A percentile compares a stretch with the other conserved stretches of the same genome.
Conservation (phyloP, 1,284 basidiomycete genomes). For the Peniophora sp. region DNA sequence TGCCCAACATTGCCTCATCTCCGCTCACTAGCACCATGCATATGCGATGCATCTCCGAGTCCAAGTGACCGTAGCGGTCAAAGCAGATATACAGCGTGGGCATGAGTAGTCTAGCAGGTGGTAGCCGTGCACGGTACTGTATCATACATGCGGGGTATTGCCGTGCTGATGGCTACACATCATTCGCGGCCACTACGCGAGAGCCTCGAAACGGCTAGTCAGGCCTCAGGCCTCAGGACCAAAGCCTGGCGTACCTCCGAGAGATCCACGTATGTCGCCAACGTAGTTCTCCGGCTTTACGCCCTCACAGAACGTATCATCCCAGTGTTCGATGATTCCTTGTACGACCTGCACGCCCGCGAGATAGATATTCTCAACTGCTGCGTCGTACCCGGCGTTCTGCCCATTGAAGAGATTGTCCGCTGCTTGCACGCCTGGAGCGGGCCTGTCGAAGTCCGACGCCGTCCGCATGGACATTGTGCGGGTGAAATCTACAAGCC, state of each 20-base stretch:
- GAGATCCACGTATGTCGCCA: constrained; percentile 23
- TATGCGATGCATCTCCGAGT: too few species aligned
- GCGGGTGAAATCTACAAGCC: constrained; percentile 34
- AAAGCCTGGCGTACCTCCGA: constrained; percentile 21
- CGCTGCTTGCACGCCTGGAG: constrained; percentile 16
- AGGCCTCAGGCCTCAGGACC: constrained; percentile 10
- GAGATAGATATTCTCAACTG: constrained; percentile 21
- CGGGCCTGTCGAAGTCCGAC: constrained; percentile 36
- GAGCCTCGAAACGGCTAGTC: too few species aligned
- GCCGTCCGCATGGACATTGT: constrained; percentile 37
- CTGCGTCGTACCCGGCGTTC: constrained; percentile 14
- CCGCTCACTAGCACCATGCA: too few species aligned
- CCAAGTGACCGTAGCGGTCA: too few species aligned
- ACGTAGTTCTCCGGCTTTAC: constrained; percentile 22
- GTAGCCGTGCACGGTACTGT: too few species aligned
- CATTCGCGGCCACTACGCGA: too few species aligned
- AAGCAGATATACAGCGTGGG: too few species aligned
- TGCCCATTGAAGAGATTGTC: constrained; percentile 16
- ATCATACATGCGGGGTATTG: too few species aligned
- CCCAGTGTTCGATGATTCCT: constrained; percentile 22
- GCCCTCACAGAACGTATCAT: constrained; percentile 17
- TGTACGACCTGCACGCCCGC: constrained; percentile 23
- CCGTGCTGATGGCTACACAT: too few species aligned
- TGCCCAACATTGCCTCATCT: too few species aligned
- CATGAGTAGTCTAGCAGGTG: too few species aligned